Evolutionary conservation across 495 filamentous ascomycete species (phyloP).

Genomic region (Staphylotrichum tortipilum): DNA sequence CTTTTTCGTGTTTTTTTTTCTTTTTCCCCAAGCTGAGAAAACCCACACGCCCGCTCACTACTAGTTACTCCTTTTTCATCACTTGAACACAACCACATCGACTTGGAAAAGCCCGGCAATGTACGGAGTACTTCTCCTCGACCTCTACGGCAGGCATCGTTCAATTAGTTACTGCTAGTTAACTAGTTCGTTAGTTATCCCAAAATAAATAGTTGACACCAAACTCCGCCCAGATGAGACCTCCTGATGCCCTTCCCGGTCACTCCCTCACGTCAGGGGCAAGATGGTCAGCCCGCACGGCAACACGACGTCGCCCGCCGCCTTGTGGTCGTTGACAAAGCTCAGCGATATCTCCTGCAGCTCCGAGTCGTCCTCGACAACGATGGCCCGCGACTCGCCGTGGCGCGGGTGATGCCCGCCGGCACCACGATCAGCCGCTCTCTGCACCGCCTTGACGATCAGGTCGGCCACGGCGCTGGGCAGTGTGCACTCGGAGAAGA

Average conservation of each 20-base stretch:
- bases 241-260: too few relatives aligned
- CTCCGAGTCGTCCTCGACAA: conserved; percentile 16
- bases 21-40: too few relatives aligned
- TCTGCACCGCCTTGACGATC: conserved; percentile 14
- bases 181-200: too few relatives aligned
- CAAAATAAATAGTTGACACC: too few relatives aligned
- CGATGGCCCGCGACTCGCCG: neutral
- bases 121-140: too few relatives aligned
- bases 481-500: conserved; percentile 20
- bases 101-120: too few relatives aligned
- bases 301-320: conserved; percentile 17
- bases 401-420: neutral
- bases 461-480: conserved; percentile 16
- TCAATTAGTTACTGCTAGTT: too few relatives aligned
- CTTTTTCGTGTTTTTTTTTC: neutral
- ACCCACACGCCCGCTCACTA: too few relatives aligned
- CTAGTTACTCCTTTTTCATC: too few relatives aligned
- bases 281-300: conserved; percentile 24
- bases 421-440: conserved; percentile 3
- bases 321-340: conserved; percentile 25
- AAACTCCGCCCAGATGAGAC: too few relatives aligned
- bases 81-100: too few relatives aligned
- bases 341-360: conserved; percentile 20
- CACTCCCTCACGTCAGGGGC: conserved; percentile 13
- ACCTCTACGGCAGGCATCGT: too few relatives aligned